phyloP scores from a whole-genome alignment of 805 yeast genomes.

The Yamadazyma takamatsuzukensis region DNA sequence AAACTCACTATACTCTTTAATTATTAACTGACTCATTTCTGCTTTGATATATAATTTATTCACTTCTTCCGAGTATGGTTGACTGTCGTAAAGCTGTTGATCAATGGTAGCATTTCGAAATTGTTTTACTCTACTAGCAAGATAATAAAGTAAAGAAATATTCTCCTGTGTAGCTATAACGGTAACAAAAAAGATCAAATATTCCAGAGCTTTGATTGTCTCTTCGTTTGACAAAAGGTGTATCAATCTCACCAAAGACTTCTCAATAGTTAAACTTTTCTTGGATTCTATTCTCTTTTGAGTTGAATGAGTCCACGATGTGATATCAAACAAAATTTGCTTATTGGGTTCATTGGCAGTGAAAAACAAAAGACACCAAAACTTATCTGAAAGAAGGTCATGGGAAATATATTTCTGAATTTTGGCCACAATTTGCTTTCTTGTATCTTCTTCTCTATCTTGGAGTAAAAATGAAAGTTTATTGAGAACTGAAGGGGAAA shows the following conservation, averaged over 20 bases:
- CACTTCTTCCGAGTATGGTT: slow-evolving; percentile 18
- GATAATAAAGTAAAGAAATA: slow-evolving; percentile 67
- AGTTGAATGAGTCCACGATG: slow-evolving; percentile 71
- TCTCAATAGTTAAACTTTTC: slow-evolving; percentile 54
- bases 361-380: slow-evolving; percentile 65
- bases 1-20: slow-evolving; percentile 53
- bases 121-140: slow-evolving; percentile 77
- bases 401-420: slow-evolving; percentile 50
- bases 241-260: slow-evolving; percentile 60
- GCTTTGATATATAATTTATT: slow-evolving; percentile 59
- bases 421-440: slow-evolving; percentile 47
- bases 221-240: slow-evolving; percentile 47
- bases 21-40: slow-evolving; percentile 66
- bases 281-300: slow-evolving; percentile 33
- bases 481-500: slow-evolving; percentile 50
- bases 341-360: slow-evolving; percentile 71
- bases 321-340: slow-evolving; percentile 45
- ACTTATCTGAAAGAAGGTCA: slow-evolving; percentile 58
- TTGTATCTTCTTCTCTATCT: slow-evolving; percentile 59
- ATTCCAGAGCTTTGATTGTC: slow-evolving; percentile 47
- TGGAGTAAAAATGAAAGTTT: slow-evolving; percentile 58
- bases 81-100: slow-evolving; percentile 21
- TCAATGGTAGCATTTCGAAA: slow-evolving; percentile 55
- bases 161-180: slow-evolving; percentile 62
- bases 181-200: slow-evolving; percentile 57